Evolutionary conservation across 176 grass and related monocot species (phyloP).

Genomic region (Ensete ventricosum): DNA sequence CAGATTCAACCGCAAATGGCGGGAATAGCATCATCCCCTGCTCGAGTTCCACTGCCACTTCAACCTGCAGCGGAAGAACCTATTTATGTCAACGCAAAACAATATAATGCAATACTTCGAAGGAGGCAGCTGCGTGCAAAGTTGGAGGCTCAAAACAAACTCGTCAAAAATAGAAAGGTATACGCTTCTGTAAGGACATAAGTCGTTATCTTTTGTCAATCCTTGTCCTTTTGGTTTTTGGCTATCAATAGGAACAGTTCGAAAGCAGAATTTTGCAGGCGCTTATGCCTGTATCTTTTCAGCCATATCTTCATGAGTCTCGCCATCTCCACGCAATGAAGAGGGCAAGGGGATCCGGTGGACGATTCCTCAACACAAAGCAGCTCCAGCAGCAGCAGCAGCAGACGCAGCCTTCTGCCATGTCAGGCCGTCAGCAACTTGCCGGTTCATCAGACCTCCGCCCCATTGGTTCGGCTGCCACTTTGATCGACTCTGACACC

Average conservation of each 20-base stretch:
- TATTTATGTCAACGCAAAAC: conserved; percentile 95
- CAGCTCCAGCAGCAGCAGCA: conserved; percentile 31
- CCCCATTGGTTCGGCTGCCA: conserved; percentile 23
- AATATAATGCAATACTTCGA: conserved; percentile 86
- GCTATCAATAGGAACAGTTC: background rate
- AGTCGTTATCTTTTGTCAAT: background rate
- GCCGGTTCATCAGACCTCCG: conserved; percentile 23
- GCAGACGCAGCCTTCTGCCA: conserved; percentile 5
- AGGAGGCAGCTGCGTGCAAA: conserved; percentile 84
- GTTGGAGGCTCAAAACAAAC: conserved; percentile 91
- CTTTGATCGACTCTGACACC: conserved; percentile 1
- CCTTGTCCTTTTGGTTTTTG: background rate
- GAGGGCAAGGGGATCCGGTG: conserved; percentile 78
- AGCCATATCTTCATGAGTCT: conserved; percentile 99
- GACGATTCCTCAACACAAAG: conserved; percentile 91
- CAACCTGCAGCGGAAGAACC: conserved; percentile 72
- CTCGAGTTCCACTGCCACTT: conserved; percentile 45
- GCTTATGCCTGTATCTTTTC: conserved; percentile 19
- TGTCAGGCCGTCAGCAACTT: conserved; percentile 19
- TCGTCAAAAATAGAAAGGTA: conserved; percentile 88
- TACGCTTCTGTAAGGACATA: background rate
- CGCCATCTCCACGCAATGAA: conserved; percentile 94
- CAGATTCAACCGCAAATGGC: conserved; percentile 52
- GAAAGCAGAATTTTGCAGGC: background rate
- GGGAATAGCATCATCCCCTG: conserved; percentile 17